Percentiles rank a stretch among this genome's conserved stretches.
Conservation (phyloP, 164 flowering plant genomes). For the Vitis labrusca region DNA sequence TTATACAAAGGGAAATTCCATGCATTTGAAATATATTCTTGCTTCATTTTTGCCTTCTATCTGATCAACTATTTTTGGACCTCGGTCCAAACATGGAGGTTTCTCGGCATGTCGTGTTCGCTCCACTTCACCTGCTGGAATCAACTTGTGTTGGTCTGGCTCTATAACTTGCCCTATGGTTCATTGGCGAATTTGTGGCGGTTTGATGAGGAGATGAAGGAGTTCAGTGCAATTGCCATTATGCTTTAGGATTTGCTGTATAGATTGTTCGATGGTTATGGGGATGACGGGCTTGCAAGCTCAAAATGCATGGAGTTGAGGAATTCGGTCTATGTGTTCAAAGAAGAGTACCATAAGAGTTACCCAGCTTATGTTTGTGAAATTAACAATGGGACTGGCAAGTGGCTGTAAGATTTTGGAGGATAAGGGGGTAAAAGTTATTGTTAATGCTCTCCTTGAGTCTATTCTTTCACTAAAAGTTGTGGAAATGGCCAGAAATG, state of each 20-base stretch:
- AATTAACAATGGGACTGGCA: conserved; percentile 27
- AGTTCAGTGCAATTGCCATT: conserved; percentile 50
- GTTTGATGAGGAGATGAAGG: conserved; percentile 54
- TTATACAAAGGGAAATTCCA: conserved; percentile 45
- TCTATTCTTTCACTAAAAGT: conserved; percentile 34
- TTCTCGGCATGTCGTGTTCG: conserved; percentile 55
- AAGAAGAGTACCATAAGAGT: too few relatives aligned
- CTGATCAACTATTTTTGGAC: conserved; percentile 42
- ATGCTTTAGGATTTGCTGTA: conserved; percentile 60
- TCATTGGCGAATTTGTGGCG: conserved; percentile 53
- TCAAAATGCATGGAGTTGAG: background rate
- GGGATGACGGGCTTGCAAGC: conserved; percentile 55
- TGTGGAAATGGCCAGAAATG: conserved; percentile 46
- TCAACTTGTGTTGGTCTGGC: conserved; percentile 4
- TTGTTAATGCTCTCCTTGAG: conserved; percentile 31
- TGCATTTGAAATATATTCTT: conserved; percentile 47
- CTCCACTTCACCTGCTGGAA: conserved; percentile 46
- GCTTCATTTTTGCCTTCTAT: conserved; percentile 53
- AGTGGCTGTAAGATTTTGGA: conserved; percentile 24
- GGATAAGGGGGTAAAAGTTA: conserved; percentile 31
- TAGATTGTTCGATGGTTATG: conserved; percentile 52
- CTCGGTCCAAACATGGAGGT: conserved; percentile 48
- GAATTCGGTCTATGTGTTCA: too few relatives aligned
- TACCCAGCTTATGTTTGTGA: conserved; percentile 53
- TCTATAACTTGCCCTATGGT: conserved; percentile 37